Base-by-base conservation (phyloP, 2,329 filamentous ascomycete genomes). In the Aspergillus sp. region DNA sequence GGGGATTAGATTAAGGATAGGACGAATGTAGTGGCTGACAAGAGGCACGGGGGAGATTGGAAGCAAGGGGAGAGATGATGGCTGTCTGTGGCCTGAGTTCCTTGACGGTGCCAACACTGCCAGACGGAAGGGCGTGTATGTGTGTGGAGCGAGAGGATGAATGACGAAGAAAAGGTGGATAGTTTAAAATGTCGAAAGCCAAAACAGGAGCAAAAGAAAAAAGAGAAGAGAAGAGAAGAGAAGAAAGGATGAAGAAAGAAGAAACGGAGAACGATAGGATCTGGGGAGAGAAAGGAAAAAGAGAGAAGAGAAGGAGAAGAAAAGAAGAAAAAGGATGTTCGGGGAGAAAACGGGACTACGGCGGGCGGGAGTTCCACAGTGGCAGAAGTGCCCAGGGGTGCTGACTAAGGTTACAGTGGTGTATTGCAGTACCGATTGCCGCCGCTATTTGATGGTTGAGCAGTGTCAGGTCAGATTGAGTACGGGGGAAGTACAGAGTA, bases 121-220 rank as follows among this genome's bases (percentile, higher is more conserved):
- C 36, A 39, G 36, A 9, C 19, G 36, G 34, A 36, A 19, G 26
- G n/a, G 34, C n/a, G 34, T 12, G 8, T 36, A 26, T 39, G 36
- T 7, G 12, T 12, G 36, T 26, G 36, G 36, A 39, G 36, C 36
- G 36, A 39, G 27, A 39, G 36, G 36, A 39, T 39, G 36, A 8
- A 48, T 51, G 50, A 52, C 51, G 52, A 49, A 56, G 57, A 63
- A 63, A 50, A 55, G 59, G 59, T 54, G 58, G 60, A 57, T 58
- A 55, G 54, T 52, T 19, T 19, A 19, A 19, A 19, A 19, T 19
- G 19, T 19, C 19, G 53, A 44, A 48, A 49, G 47, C 43, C 40
- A 47, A 32, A 43, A 49, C 36, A 29, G 26, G 43, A 42, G 39
- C 48, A 41, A 42, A 4, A 45, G 44, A 19, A 42, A 46, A 49